Percentiles rank a stretch among this genome's conserved stretches.
phyloP scores from a whole-genome alignment of 805 yeast genomes.

The Zygosaccharomyces gambellarensis region DNA sequence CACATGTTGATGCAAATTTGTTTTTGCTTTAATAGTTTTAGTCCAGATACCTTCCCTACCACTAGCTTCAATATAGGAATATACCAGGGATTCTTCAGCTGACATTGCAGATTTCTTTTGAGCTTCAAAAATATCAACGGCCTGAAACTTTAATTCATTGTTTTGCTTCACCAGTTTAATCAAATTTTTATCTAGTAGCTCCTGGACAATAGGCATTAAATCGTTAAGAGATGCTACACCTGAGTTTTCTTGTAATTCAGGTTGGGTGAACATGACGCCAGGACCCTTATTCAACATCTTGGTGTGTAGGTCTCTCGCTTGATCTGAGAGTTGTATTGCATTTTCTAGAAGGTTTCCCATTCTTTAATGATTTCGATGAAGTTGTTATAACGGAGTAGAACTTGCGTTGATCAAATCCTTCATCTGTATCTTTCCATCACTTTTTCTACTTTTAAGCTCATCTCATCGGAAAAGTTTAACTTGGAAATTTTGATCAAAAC shows the following conservation, averaged over 20 bases:
- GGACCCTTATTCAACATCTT: slow-evolving; percentile 53
- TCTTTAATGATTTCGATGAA: not conserved
- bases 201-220: slow-evolving; percentile 47
- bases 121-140: slow-evolving; percentile 70
- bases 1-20: slow-evolving; percentile 88
- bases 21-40: slow-evolving; percentile 79
- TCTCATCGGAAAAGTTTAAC: slow-evolving; percentile 6
- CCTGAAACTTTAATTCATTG: slow-evolving; percentile 67
- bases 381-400: not conserved
- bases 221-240: slow-evolving; percentile 41
- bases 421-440: not conserved
- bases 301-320: slow-evolving; percentile 55
- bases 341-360: slow-evolving; percentile 12
- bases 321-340: slow-evolving; percentile 31
- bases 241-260: slow-evolving; percentile 54
- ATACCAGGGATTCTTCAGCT: slow-evolving; percentile 85
- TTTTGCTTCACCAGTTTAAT: slow-evolving; percentile 66
- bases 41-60: slow-evolving; percentile 98
- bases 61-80: slow-evolving; percentile 84
- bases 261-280: slow-evolving; percentile 56
- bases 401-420: not conserved
- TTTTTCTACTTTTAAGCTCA: slow-evolving; percentile 2
- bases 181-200: slow-evolving; percentile 51
- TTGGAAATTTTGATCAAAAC: not conserved
- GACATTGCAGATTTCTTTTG: slow-evolving; percentile 69